A percentile compares a stretch with the other conserved stretches of the same genome.
Conservation (phyloP, 2,329 filamentous ascomycete genomes). For the Chalara sp. region DNA sequence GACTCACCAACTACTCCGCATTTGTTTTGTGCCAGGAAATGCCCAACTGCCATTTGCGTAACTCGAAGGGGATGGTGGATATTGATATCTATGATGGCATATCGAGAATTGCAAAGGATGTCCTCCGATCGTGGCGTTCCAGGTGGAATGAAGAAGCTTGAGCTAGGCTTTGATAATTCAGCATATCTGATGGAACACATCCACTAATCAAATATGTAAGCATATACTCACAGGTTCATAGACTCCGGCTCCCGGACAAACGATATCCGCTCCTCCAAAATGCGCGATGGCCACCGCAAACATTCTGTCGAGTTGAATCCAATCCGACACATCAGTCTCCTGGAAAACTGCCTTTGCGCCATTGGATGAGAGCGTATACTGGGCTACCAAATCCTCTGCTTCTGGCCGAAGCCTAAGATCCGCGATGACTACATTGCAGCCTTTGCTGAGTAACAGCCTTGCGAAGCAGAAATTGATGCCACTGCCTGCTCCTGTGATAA, state of each 20-base stretch:
- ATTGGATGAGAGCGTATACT: constrained; percentile 8
- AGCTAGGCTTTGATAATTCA: constrained; percentile 30
- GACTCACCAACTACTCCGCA: constrained; percentile 21
- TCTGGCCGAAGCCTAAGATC: constrained; percentile 37
- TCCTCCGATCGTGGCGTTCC: constrained; percentile 35
- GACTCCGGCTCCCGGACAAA: constrained; percentile 40
- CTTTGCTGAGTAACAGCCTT: constrained; percentile 32
- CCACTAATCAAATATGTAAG: neutral
- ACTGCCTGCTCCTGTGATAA: constrained; percentile 48
- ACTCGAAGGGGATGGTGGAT: constrained; percentile 44
- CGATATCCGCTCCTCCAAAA: constrained; percentile 31
- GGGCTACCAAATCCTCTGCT: constrained; percentile 27
- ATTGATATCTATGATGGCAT: constrained; percentile 42
- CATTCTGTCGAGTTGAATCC: constrained; percentile 31
- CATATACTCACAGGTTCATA: constrained; percentile 33
- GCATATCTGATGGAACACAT: too few relatives aligned
- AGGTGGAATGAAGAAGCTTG: constrained; percentile 43
- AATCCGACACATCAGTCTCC: constrained; percentile 38
- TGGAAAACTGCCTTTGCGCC: constrained; percentile 32
- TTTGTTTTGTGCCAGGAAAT: constrained; percentile 33
- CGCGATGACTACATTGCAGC: constrained; percentile 39
- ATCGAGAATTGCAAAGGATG: constrained; percentile 31
- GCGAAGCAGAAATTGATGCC: constrained; percentile 43
- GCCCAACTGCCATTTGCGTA: constrained; percentile 41
- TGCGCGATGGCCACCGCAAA: constrained; percentile 28